Conservation (phyloP, 352 stramenopile genomes). For the Pythium monospermum region DNA sequence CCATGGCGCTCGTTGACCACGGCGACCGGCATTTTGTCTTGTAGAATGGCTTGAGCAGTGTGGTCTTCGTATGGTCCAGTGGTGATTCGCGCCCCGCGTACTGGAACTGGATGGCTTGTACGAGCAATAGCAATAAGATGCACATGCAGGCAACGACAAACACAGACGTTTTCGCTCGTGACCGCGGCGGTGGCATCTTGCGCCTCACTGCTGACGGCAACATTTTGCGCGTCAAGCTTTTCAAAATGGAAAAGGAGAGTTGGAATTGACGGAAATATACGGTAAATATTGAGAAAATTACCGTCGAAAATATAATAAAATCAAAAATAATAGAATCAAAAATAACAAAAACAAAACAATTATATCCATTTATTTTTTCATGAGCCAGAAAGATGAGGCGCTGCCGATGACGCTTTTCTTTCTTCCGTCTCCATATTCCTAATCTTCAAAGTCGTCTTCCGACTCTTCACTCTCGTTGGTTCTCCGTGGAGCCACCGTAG, state of each 20-base stretch:
- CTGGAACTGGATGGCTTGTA: slow-evolving; percentile 3
- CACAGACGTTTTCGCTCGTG: not conserved
- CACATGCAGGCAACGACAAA: not conserved
- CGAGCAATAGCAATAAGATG: not conserved
- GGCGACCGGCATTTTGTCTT: not conserved
- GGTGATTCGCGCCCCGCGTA: slow-evolving; percentile 5
- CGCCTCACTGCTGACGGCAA: not conserved
- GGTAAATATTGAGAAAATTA: no score
- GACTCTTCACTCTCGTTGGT: slow-evolving; percentile 6
- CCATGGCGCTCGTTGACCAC: not conserved
- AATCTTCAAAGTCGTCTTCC: slow-evolving; percentile 24
- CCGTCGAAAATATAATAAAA: no score
- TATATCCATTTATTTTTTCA: no score
- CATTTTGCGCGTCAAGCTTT: no score
- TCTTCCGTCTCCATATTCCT: no score
- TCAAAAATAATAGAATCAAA: no score
- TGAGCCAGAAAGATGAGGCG: no score
- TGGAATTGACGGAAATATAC: no score
- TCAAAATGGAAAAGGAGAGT: no score
- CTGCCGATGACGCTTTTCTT: no score
- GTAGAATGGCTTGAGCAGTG: slow-evolving; percentile 10
- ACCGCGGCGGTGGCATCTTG: not conserved
- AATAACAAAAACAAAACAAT: no score
- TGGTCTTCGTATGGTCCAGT: slow-evolving; percentile 11
- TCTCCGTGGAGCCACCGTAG: not conserved